A percentile compares a stretch with the other conserved stretches of the same genome.
phyloP scores from a whole-genome alignment of 2,329 filamentous ascomycete genomes.

The Mariannaea elegans region DNA sequence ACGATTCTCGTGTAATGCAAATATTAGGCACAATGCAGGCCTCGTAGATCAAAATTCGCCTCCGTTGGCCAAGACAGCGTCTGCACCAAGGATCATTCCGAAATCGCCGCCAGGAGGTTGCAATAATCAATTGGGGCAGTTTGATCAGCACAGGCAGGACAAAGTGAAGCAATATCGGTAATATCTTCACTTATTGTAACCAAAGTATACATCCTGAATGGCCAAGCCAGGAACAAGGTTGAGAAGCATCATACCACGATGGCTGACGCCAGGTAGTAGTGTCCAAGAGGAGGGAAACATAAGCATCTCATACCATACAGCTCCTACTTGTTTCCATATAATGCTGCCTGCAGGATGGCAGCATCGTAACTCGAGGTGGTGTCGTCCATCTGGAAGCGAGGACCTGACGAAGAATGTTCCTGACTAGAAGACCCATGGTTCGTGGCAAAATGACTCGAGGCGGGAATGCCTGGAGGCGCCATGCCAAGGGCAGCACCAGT shows the following conservation, averaged over 20 bases:
- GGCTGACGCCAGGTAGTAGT: background rate
- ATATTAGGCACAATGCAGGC: slow-evolving; percentile 17
- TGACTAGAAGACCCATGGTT: slow-evolving; percentile 25
- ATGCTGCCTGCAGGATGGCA: slow-evolving; percentile 46
- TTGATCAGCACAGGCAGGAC: background rate
- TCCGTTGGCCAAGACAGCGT: background rate
- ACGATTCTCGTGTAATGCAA: slow-evolving; percentile 20
- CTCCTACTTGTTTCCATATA: slow-evolving; percentile 41
- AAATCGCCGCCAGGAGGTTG: slow-evolving; percentile 6
- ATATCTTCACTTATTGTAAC: background rate
- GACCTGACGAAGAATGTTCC: slow-evolving; percentile 32
- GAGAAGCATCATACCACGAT: slow-evolving; percentile 6
- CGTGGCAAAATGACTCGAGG: slow-evolving; percentile 22
- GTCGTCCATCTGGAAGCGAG: slow-evolving; percentile 44
- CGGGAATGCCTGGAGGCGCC: slow-evolving; percentile 8
- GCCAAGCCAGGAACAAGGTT: slow-evolving; percentile 23
- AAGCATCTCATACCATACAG: background rate
- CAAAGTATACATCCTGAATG: slow-evolving; percentile 15
- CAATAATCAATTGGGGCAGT: background rate
- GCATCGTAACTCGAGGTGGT: slow-evolving; percentile 48
- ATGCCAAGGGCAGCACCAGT: slow-evolving; percentile 33
- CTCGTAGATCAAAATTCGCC: slow-evolving; percentile 17
- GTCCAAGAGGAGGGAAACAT: background rate
- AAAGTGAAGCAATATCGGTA: background rate
- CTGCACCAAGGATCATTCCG: background rate